Base-by-base conservation (phyloP, 2,329 filamentous ascomycete genomes). In the Venturia asperata region DNA sequence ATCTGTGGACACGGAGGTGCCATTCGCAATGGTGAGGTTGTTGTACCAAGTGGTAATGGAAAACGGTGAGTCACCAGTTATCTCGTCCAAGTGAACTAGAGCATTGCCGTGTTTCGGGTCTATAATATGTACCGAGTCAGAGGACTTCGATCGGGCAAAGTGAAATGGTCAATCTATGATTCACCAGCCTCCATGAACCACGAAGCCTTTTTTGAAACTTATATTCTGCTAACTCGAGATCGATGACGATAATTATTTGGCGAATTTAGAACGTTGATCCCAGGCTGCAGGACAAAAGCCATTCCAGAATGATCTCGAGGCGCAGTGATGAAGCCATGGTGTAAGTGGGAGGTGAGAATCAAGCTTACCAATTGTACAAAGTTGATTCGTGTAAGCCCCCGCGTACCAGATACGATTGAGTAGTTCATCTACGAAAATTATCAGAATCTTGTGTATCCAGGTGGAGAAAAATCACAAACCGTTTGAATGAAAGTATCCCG, bases 351-450 rank as follows among this genome's bases (percentile, higher is more conserved):
- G 30, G 30, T 34, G 30, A 34, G 30, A 34, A 34, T 21, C 45
- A 21, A 11, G n/a, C 45, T 47, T 47, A 47, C 45, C 11, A 11
- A 77, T 76, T 0, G 75, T 77, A 64, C 75, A 77, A 41, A 77
- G 68, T 66, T 77, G 74, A 49, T 75, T 75, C 19, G 75, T 76
- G 49, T 76, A 76, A 15, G 74, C 74, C 11, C 74, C 49, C 30
- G 77, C 77, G 68, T 79, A 80, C 76, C 77, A 80, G 0, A 80
- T 73, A 1, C 76, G 73, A 62, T 80, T 79, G 24, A 80, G 65
- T 0, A 77, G 67, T 58, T 79, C 77, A 67, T 79, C 77, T 75
- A 49, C n/a, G 11, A 1, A 24, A 19, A 30, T 47, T 4, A 43
- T 21, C 17, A 39, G 13, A 65, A 6, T 43, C 39, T 3, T 5